Evolutionary conservation across 345 rosid species (phyloP), one percentile per base, ranked within the genome.

Genomic region (Physaria fendleri): DNA sequence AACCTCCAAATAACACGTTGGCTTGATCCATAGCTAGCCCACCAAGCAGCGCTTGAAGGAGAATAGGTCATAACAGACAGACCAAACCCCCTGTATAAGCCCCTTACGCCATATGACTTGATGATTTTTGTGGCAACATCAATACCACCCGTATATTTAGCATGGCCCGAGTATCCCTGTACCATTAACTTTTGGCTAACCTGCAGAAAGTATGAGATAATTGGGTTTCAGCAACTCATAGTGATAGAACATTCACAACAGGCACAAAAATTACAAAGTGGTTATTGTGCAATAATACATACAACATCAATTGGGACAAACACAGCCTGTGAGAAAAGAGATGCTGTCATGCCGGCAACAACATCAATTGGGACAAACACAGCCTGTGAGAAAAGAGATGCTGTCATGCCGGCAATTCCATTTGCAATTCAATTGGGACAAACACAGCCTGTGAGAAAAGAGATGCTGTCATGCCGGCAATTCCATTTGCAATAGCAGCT

Each of bases 41-140:
- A 93, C 99, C 99, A 93, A 39, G 85, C 97, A 57, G 99, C 99
- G 77, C 95, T 93, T 11, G 99, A 93, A 25, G 99, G 99, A 57
- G 97, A 68, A 70, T 93, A 93, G 41, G 99, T 89, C 83, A 93
- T 75, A 32, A 87, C 88, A 54, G 99, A 93, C 16, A 93, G 75
- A 56, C 97, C 95, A 76, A 93, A 89, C 23, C 99, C 97, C 73
- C 99, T 80, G 71, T 93, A 93, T 38, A 93, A 77, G 4, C 97
- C 99, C 56, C 91, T 68, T 18, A 87, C 55, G 6, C 99, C 99
- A 78, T 89, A 88, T 66, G 85, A 47, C 67, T 82, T 79, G 29
- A 93, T 64, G 56, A 93, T 73, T 62, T 85, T 85, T 33, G 90
- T 85, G 58, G 82, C 94, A 74, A 87, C 99, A 76, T 93, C 97